Conservation (phyloP, 805 yeast species). For the Jamesozyma rosinii region DNA sequence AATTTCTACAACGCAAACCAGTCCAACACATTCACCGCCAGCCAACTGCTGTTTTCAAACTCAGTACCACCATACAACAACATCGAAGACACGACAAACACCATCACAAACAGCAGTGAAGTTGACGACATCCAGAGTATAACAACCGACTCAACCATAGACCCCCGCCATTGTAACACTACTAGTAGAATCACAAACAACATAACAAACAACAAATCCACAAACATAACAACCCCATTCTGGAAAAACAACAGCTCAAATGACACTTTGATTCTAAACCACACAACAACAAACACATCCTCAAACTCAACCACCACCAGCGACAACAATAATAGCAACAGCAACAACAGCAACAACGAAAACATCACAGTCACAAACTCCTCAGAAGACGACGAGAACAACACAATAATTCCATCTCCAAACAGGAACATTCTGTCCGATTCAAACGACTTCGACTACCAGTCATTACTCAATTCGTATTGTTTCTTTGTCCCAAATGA, state of each 20-base stretch:
- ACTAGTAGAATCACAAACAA: neutral
- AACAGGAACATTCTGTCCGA: neutral
- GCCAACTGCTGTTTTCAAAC: neutral
- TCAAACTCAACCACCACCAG: no score
- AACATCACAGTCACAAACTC: neutral
- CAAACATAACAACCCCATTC: neutral
- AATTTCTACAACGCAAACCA: neutral
- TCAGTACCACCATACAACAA: neutral
- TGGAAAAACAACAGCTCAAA: neutral
- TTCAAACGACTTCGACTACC: constrained; percentile 16
- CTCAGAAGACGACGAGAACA: neutral
- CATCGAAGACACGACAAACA: neutral
- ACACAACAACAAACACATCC: no score
- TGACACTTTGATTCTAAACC: neutral
- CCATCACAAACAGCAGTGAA: constrained; percentile 1
- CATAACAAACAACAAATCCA: neutral
- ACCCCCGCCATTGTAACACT: constrained; percentile 4
- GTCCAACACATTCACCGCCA: neutral
- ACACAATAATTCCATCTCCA: neutral
- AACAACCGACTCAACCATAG: constrained; percentile 14
- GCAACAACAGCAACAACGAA: neutral
- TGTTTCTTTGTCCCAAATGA: constrained; percentile 18
- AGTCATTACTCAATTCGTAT: constrained; percentile 21
- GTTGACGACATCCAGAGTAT: constrained; percentile 7
- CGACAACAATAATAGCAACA: neutral